These are phyloP conservation scores for Fraxinus baroniana DNA, from an alignment of 305 asterid species.

Conservation along the genomic window DNA sequence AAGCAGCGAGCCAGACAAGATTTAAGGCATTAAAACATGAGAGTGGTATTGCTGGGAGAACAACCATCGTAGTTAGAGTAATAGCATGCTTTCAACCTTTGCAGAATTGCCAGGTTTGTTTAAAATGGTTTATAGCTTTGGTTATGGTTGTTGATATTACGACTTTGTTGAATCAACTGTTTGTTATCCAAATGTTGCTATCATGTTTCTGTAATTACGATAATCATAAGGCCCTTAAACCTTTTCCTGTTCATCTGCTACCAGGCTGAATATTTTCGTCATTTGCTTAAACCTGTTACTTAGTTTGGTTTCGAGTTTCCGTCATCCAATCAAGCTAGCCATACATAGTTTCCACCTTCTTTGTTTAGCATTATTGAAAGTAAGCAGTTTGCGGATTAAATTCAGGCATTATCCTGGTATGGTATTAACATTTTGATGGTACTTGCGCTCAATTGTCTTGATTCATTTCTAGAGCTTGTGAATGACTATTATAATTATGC, in stretches of 20 bases:
- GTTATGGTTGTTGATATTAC: constrained; percentile 2
- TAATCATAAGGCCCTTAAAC: constrained; percentile 24
- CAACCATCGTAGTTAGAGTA: constrained; percentile 71
- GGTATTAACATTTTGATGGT: constrained; percentile 5
- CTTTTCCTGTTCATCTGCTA: constrained; percentile 19
- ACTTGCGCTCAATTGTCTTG: constrained; percentile 22
- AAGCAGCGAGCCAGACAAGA: constrained; percentile 74
- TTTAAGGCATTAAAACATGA: constrained; percentile 76
- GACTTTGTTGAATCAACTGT: not conserved
- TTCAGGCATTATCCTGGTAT: constrained; percentile 44
- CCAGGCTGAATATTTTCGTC: constrained; percentile 91
- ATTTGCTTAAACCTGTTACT: constrained; percentile 89
- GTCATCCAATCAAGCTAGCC: constrained; percentile 40
- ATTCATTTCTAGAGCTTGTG: constrained; percentile 16
- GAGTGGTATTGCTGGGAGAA: constrained; percentile 65
- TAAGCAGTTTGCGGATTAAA: constrained; percentile 29
- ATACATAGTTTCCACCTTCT: constrained; percentile 25
- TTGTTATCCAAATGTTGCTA: not conserved
- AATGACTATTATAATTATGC: constrained; percentile 18
- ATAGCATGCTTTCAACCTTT: constrained; percentile 83
- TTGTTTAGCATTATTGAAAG: constrained; percentile 32
- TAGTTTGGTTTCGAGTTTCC: constrained; percentile 45
- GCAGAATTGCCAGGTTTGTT: constrained; percentile 80
- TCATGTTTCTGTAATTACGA: not conserved
- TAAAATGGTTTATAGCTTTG: not conserved